A percentile compares a stretch with the other conserved stretches of the same genome.
Conservation (phyloP, 257 asterid species). For the Nicotiana undulata region DNA sequence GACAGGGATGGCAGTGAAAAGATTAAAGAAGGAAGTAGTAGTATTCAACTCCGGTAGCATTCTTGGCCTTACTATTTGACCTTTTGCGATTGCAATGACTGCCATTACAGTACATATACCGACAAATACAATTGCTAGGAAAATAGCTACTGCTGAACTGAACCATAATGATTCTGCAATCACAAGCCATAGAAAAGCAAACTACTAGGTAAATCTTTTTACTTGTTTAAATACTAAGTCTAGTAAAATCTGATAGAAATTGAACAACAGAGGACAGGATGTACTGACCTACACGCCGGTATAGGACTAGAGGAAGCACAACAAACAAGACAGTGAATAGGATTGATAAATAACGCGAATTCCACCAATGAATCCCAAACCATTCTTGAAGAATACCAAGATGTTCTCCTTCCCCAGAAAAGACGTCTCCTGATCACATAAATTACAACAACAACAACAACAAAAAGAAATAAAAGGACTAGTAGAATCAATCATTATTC, state of each 20-base stretch:
- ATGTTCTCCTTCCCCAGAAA: slow-evolving; percentile 81
- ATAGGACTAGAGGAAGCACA: slow-evolving; percentile 67
- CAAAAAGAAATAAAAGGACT: background rate
- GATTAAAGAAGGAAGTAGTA: background rate
- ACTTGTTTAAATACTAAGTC: background rate
- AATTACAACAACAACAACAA: background rate
- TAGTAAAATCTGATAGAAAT: background rate
- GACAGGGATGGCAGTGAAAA: slow-evolving; percentile 39
- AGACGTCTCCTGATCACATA: slow-evolving; percentile 69
- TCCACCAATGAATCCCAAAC: slow-evolving; percentile 98
- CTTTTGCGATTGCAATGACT: slow-evolving; percentile 13
- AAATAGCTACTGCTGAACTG: slow-evolving; percentile 45
- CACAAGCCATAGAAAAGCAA: background rate
- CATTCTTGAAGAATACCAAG: slow-evolving; percentile 79
- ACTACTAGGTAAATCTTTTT: background rate
- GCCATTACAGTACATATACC: slow-evolving; percentile 80
- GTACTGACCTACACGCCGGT: slow-evolving; percentile 75
- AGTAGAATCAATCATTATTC: background rate
- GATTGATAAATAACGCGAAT: slow-evolving; percentile 54
- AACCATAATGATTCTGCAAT: slow-evolving; percentile 75
- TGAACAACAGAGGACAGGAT: background rate
- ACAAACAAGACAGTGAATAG: slow-evolving; percentile 48
- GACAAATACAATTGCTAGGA: slow-evolving; percentile 60
- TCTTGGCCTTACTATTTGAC: slow-evolving; percentile 1
- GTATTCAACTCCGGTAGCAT: background rate